Evolutionary conservation across 1,284 basidiomycete species (phyloP), one percentile per base, ranked within the genome.

Genomic region (Leucoagaricus sp.): DNA sequence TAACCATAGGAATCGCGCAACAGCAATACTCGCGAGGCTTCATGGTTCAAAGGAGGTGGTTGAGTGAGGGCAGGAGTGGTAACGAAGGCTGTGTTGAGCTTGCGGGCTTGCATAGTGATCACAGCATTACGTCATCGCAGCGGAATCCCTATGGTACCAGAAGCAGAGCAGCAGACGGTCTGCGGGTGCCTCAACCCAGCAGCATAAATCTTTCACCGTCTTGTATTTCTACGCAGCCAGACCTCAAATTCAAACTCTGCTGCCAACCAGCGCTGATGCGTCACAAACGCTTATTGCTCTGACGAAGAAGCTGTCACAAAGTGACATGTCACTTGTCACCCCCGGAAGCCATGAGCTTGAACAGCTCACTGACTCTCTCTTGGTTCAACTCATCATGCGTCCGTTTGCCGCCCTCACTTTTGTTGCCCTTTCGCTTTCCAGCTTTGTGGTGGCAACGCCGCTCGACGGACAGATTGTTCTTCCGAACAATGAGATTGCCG

Each of bases 1-100:
- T 96, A 60, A 93, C 79, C 51, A 93, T 74, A 4, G 93, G 93
- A 61, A 96, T 88, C 49, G 93, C 93, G 67, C 87, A 89, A 67
- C 88, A 91, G 63, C 89, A 91, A 64, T 91, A 90, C 34, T 91
- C 85, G 76, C 86, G 78, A 45, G 83, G 73, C 70, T 86, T 89
- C 84, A 82, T 83, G 61, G 57, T 40, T 69, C 63, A 55, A 61
- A 61, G 59, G 52, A 60, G 38, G 58, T 52, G 53, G 50, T 60
- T 52, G 57, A 46, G 54, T 33, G 56, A 50, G 62, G 55, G 31
- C 46, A 55, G 60, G 58, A 50, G 45, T 55, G 31, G 54, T 49
- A 17, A 49, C 45, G 42, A 45, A 46, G 55, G 44, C 51, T 56
- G 55, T 54, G 48, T 38, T 8, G 36, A 15, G 12, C 31, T 53